Conservation (phyloP, 345 rosid genomes). For the Murraya paniculata region DNA sequence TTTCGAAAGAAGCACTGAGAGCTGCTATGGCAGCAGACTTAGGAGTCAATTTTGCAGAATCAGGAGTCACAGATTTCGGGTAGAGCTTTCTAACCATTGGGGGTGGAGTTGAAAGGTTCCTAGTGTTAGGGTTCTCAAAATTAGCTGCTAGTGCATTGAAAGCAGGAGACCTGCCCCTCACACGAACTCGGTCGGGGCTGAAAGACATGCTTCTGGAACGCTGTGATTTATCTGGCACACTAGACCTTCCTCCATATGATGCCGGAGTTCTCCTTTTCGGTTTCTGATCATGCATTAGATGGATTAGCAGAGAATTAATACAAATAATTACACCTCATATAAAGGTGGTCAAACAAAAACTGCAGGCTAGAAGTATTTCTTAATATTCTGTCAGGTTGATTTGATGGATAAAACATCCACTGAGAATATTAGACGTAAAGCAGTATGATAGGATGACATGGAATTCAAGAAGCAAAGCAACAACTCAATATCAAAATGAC, state of each 20-base stretch:
- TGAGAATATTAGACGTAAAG: not conserved
- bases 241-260: slow-evolving; percentile 85
- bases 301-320: not conserved
- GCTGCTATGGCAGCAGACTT: slow-evolving; percentile 72
- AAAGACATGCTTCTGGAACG: slow-evolving; percentile 98
- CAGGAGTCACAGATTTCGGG: slow-evolving; percentile 90
- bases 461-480: not conserved
- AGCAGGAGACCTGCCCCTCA: slow-evolving; percentile 98
- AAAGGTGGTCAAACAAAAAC: not conserved
- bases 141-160: slow-evolving; percentile 95
- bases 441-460: not conserved
- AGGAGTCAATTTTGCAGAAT: slow-evolving; percentile 52
- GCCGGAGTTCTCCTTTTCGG: slow-evolving; percentile 81
- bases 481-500: not conserved
- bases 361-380: not conserved
- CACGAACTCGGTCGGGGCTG: slow-evolving; percentile 95
- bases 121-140: slow-evolving; percentile 73
- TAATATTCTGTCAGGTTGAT: not conserved
- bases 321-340: not conserved
- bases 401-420: too few species aligned
- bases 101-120: slow-evolving; percentile 98
- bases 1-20: slow-evolving; percentile 65
- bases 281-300: slow-evolving; percentile 50
- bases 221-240: slow-evolving; percentile 81
- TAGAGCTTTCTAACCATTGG: slow-evolving; percentile 85